Conservation (phyloP, 306 rosid genomes). For the Vigna radiata region DNA sequence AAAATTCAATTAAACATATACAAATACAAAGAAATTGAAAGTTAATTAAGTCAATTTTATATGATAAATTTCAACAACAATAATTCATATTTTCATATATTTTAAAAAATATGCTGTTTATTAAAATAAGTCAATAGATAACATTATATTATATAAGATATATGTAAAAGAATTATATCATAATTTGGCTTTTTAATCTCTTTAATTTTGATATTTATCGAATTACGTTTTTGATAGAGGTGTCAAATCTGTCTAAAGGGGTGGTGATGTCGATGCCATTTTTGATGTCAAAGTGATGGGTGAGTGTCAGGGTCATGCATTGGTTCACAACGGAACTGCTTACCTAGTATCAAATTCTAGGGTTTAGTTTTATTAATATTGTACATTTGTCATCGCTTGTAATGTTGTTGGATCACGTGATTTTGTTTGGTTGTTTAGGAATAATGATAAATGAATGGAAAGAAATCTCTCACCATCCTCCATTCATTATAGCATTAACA, state of each 20-base stretch:
- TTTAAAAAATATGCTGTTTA: no score
- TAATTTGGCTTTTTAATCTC: no score
- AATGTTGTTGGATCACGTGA: constrained; percentile 41
- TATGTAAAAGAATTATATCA: no score
- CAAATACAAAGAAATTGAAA: no score
- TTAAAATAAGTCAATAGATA: no score
- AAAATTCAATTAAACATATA: no score
- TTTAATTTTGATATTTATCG: no score
- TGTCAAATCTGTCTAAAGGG: constrained; percentile 30
- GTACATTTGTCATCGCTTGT: constrained; percentile 21
- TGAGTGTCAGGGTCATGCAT: constrained; percentile 16
- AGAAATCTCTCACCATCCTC: constrained; percentile 5
- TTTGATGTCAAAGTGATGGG: constrained; percentile 15
- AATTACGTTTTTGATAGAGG: no score
- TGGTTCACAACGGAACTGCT: constrained; percentile 35
- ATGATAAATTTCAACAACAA: no score
- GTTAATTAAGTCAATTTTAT: no score
- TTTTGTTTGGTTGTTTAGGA: constrained; percentile 35
- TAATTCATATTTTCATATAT: no score
- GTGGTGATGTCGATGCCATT: constrained; percentile 36
- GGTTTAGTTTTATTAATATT: not conserved
- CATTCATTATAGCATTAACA: constrained; percentile 12
- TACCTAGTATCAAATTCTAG: constrained; percentile 34
- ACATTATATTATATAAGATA: no score
- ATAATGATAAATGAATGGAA: constrained; percentile 16